Conservation (phyloP, 2,329 filamentous ascomycete species). For the Chrysosporium keratinophilum region DNA sequence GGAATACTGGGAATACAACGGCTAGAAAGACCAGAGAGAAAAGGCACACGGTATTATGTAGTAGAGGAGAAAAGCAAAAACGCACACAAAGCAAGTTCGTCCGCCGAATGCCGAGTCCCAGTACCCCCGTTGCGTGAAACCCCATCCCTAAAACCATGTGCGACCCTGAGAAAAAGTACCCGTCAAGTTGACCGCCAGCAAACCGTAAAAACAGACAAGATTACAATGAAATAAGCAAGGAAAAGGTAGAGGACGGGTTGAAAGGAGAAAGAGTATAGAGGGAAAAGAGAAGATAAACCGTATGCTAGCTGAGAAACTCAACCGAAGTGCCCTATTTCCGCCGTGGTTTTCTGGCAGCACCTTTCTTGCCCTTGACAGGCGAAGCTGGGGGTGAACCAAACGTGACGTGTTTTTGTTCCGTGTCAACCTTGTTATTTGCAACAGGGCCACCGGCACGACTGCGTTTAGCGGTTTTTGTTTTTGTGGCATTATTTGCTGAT, state of each 20-base stretch:
- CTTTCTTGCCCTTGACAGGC: slow-evolving; percentile 23
- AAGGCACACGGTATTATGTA: background rate
- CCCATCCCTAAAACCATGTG: background rate
- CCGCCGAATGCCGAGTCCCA: background rate
- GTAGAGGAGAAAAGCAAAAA: background rate
- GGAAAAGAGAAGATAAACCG: background rate
- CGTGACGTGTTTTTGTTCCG: slow-evolving; percentile 30
- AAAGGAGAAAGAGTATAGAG: background rate
- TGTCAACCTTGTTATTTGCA: slow-evolving; percentile 14
- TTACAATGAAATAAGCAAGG: slow-evolving; percentile 4
- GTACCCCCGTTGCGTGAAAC: background rate
- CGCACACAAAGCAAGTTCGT: background rate
- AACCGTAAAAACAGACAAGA: background rate
- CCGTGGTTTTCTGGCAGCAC: slow-evolving; percentile 20
- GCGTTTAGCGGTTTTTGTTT: slow-evolving; percentile 22
- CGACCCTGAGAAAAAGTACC: background rate
- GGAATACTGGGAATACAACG: background rate
- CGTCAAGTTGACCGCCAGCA: background rate
- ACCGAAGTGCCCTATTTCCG: slow-evolving; percentile 7
- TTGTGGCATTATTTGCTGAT: slow-evolving; percentile 21
- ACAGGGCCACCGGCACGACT: background rate
- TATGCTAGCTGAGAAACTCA: background rate
- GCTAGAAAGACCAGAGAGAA: background rate
- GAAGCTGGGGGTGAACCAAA: slow-evolving; percentile 30
- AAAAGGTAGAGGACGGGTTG: background rate